Evolutionary conservation across 2,329 filamentous ascomycete genomes (phyloP).

Genomic region (Xylariaceae sp.): DNA sequence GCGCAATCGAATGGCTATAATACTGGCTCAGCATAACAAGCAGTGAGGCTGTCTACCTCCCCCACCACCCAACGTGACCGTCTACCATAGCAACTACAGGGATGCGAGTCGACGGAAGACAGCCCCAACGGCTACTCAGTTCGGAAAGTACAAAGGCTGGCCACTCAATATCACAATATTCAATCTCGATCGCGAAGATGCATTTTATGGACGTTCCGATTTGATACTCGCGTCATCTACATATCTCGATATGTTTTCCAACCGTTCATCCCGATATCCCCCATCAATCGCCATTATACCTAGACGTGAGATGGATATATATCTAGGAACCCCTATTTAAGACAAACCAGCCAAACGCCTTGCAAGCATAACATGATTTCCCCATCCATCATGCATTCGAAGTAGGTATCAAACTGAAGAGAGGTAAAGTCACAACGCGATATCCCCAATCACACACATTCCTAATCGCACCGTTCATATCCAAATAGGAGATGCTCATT

Average conservation of each 20-base stretch:
- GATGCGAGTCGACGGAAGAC: no score
- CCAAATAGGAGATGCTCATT: conserved; percentile 8
- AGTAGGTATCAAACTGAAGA: background rate
- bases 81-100: no score
- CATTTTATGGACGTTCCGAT: no score
- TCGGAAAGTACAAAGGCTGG: no score
- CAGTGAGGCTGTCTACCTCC: no score
- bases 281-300: background rate
- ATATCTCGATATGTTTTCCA: background rate
- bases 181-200: no score
- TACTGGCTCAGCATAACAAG: no score
- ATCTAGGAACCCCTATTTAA: background rate
- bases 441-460: background rate
- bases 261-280: background rate
- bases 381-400: background rate
- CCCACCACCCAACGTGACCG: no score
- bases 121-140: no score
- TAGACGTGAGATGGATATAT: conserved; percentile 1
- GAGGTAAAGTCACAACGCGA: background rate
- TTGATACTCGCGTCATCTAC: background rate
- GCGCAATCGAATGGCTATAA: no score
- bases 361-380: background rate
- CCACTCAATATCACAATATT: no score
- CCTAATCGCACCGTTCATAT: no score
- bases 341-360: conserved; percentile 6